Evolutionary conservation across 495 filamentous ascomycete genomes (phyloP).

Genomic region (Trichoderma asperelloides): DNA sequence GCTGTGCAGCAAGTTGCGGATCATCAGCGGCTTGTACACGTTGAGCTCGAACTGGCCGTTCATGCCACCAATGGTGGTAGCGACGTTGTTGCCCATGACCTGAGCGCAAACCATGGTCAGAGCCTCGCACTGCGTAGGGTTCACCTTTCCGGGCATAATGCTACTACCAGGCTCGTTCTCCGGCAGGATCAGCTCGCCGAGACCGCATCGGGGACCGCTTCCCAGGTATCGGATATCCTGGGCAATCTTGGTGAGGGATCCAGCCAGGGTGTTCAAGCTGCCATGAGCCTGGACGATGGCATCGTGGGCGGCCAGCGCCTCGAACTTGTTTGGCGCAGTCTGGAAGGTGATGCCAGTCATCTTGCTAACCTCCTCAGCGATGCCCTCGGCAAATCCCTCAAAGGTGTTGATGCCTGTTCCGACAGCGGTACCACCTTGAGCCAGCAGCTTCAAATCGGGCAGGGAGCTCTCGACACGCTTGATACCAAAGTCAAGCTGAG

Average conservation of each 20-base stretch:
- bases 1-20: conserved; percentile 90
- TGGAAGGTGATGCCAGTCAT: conserved; percentile 89
- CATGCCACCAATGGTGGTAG: conserved; percentile 85
- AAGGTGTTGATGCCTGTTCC: conserved; percentile 97
- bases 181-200: conserved; percentile 84
- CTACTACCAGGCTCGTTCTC: conserved; percentile 97
- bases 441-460: conserved; percentile 75
- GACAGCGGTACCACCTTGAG: conserved; percentile 95
- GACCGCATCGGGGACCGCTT: conserved; percentile 88
- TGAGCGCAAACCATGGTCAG: conserved; percentile 96
- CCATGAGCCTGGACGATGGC: conserved; percentile 90
- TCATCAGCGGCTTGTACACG: conserved; percentile 96
- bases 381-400: conserved; percentile 86
- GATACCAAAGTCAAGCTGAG: conserved; percentile 84
- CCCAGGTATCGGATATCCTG: conserved; percentile 97
- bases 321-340: conserved; percentile 98
- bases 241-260: conserved; percentile 94
- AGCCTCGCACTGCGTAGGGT: conserved; percentile 96
- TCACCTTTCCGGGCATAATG: conserved; percentile 99
- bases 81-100: conserved; percentile 94
- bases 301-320: conserved; percentile 95
- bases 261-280: conserved; percentile 84
- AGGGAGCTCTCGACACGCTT: conserved; percentile 75
- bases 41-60: conserved; percentile 99
- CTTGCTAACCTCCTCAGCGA: conserved; percentile 81